phyloP scores from a whole-genome alignment of 371 early-diverging fungal genomes.

The Zychaea mexicana region DNA sequence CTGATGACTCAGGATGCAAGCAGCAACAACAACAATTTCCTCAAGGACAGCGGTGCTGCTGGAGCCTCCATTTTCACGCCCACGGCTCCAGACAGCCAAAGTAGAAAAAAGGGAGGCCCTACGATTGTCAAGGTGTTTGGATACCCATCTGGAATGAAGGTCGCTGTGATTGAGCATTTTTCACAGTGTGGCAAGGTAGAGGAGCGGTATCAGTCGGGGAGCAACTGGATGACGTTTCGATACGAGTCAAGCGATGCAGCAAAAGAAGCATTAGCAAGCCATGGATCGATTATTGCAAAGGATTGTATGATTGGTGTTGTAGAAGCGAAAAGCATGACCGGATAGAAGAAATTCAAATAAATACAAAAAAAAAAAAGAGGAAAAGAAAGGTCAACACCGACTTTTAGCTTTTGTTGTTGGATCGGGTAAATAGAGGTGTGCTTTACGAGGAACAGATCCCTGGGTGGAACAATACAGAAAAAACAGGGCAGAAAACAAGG shows the following conservation, averaged over 20 bases:
- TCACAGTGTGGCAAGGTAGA: constrained; percentile 30
- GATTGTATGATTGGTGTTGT: constrained; percentile 21
- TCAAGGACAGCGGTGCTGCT: neutral
- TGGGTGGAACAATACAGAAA: too few relatives aligned
- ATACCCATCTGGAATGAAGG: constrained; percentile 24
- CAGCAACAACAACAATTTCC: neutral
- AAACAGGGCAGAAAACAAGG: too few relatives aligned
- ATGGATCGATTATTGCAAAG: constrained; percentile 29
- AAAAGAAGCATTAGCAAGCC: constrained; percentile 27
- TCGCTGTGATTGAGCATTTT: constrained; percentile 28
- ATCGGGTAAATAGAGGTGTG: too few relatives aligned
- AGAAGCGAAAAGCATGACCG: constrained; percentile 11
- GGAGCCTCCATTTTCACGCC: neutral
- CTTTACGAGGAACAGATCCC: too few relatives aligned
- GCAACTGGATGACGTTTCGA: constrained; percentile 43
- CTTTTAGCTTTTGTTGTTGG: too few relatives aligned
- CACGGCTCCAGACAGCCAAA: neutral
- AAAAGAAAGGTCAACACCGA: too few relatives aligned
- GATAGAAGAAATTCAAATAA: constrained; percentile 5
- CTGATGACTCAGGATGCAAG: neutral
- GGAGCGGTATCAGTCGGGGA: constrained; percentile 24
- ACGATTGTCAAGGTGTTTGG: constrained; percentile 40
- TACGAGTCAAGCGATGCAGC: constrained; percentile 28
- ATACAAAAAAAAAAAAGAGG: neutral
- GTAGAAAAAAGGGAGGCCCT: neutral